Conservation (phyloP, 2,329 filamentous ascomycete species). For the Raffaelea deltoideospora region DNA sequence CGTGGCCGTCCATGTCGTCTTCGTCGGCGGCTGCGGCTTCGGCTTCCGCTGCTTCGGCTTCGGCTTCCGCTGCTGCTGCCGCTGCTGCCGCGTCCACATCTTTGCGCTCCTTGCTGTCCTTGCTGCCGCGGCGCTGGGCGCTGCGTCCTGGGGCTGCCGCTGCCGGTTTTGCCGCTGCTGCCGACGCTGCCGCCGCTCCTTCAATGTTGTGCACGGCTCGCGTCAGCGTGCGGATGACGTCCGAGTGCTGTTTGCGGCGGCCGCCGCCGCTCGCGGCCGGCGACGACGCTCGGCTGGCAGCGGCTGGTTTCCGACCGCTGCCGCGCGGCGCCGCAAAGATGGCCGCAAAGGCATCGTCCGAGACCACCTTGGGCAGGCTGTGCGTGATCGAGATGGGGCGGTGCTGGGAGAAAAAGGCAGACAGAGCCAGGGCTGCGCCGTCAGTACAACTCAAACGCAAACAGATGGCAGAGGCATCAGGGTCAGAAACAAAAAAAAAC, state of each 20-base stretch:
- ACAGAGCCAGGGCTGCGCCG: slow-evolving; percentile 61
- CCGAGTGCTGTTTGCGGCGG: slow-evolving; percentile 34
- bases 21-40: slow-evolving; percentile 20
- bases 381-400: slow-evolving; percentile 81
- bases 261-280: slow-evolving; percentile 25
- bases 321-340: slow-evolving; percentile 55
- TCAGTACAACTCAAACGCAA: too few species aligned
- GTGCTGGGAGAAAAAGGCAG: slow-evolving; percentile 91
- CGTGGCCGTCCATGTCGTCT: too few species aligned
- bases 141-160: slow-evolving; percentile 14
- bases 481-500: not conserved
- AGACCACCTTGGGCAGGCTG: slow-evolving; percentile 59
- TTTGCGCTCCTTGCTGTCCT: not conserved
- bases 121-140: too few species aligned
- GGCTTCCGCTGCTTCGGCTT: not conserved
- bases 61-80: slow-evolving; percentile 5
- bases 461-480: too few species aligned
- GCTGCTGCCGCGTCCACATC: slow-evolving; percentile 5
- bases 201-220: slow-evolving; percentile 44
- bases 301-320: too few species aligned
- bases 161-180: slow-evolving; percentile 23
- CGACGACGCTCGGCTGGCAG: slow-evolving; percentile 38
- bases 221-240: slow-evolving; percentile 54
- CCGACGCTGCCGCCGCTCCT: slow-evolving; percentile 31
- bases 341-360: slow-evolving; percentile 61